A percentile compares a stretch with the other conserved stretches of the same genome.
Evolutionary conservation across 768 basidiomycete species (phyloP).

Genomic region (Lactarius quietus): DNA sequence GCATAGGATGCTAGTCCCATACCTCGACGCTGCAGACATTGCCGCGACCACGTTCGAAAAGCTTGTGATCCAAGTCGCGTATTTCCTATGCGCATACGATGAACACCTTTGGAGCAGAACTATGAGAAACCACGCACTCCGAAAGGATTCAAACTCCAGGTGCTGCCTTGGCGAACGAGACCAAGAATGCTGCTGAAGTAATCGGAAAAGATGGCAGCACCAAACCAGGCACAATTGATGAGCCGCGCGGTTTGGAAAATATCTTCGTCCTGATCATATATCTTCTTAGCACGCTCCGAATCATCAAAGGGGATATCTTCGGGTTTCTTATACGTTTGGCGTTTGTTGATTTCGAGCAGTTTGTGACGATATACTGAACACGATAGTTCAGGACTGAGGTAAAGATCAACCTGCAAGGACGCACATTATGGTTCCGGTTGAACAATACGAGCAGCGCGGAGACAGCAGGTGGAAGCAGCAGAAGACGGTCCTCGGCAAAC

Average conservation of each 20-base stretch:
- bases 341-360: conserved; percentile 77
- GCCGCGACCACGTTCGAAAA: conserved; percentile 77
- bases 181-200: conserved; percentile 81
- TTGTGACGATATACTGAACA: conserved; percentile 69
- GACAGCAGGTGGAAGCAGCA: conserved; percentile 75
- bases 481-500: conserved; percentile 75
- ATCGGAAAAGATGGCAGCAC: conserved; percentile 72
- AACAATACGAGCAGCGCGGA: conserved; percentile 79
- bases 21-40: conserved; percentile 84
- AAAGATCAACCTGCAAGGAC: conserved; percentile 28
- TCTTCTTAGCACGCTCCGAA: conserved; percentile 31
- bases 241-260: conserved; percentile 82
- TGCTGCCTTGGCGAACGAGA: conserved; percentile 68
- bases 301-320: conserved; percentile 36
- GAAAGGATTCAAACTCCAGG: conserved; percentile 77
- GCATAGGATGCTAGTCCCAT: background rate
- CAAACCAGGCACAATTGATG: conserved; percentile 81
- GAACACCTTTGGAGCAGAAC: background rate
- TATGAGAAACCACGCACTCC: conserved; percentile 40
- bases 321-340: conserved; percentile 59
- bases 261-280: conserved; percentile 42
- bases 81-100: conserved; percentile 50
- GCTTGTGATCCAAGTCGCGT: conserved; percentile 52
- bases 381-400: background rate
- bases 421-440: conserved; percentile 84